A percentile compares a stretch with the other conserved stretches of the same genome.
Conservation (phyloP, 1,284 basidiomycete genomes). For the Moesziomyces globuligerus region DNA sequence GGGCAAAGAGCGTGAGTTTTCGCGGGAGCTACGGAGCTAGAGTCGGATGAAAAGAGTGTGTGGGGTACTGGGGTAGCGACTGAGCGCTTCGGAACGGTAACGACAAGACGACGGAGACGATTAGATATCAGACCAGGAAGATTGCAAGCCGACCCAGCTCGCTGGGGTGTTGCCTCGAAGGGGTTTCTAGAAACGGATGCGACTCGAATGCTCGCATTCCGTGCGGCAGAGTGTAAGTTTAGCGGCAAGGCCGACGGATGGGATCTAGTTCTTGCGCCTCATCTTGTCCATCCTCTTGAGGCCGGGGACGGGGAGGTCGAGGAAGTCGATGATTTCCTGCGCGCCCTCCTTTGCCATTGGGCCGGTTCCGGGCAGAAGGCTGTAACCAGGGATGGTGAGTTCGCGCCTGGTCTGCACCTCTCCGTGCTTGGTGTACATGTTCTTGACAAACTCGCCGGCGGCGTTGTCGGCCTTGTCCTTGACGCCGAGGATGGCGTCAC, state of each 20-base stretch:
- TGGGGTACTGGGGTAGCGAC: no score
- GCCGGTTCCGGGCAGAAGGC: slow-evolving; percentile 31
- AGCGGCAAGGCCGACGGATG: neutral
- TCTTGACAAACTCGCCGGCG: slow-evolving; percentile 36
- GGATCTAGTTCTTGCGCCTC: slow-evolving; percentile 9
- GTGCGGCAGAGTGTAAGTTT: slow-evolving; percentile 11
- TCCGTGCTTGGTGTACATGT: slow-evolving; percentile 35
- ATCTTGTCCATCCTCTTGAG: slow-evolving; percentile 33
- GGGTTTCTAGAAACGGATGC: neutral
- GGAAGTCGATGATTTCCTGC: slow-evolving; percentile 28
- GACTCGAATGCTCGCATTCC: slow-evolving; percentile 17
- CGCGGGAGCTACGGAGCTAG: no score
- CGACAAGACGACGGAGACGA: no score
- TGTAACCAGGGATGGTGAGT: slow-evolving; percentile 15
- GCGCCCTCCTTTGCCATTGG: slow-evolving; percentile 24
- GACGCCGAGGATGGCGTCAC: slow-evolving; percentile 24
- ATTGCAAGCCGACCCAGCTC: no score
- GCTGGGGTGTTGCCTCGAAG: no score
- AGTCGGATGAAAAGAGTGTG: no score
- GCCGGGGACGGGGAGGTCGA: slow-evolving; percentile 30
- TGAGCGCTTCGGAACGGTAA: no score
- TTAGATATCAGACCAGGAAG: no score
- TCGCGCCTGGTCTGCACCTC: slow-evolving; percentile 19
- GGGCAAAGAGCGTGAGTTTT: no score
- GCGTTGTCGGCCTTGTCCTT: slow-evolving; percentile 23